These are phyloP conservation scores for Diaporthe nobilis DNA, from an alignment of 2,329 filamentous ascomycete species.

Conservation along the genomic window DNA sequence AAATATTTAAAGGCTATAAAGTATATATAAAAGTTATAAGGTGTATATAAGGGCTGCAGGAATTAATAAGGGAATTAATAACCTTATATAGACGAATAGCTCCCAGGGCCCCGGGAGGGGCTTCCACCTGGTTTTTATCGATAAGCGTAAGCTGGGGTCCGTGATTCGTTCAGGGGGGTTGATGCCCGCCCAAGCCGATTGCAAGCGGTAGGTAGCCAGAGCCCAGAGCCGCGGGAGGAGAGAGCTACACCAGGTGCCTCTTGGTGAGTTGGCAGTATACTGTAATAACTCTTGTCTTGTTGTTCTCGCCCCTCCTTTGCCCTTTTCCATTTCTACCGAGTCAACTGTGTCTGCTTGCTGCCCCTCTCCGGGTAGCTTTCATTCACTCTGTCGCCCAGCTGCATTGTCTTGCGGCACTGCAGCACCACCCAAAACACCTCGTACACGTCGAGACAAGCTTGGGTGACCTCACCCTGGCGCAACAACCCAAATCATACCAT, in stretches of 20 bases:
- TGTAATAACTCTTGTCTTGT: slow-evolving; percentile 1
- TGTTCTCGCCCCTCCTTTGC: not conserved
- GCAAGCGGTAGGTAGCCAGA: slow-evolving; percentile 2
- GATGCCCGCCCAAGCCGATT: slow-evolving; percentile 14
- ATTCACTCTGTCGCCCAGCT: not conserved
- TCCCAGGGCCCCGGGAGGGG: too few species aligned
- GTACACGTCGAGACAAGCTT: slow-evolving; percentile 15
- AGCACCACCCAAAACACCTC: slow-evolving; percentile 13
- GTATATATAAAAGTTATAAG: too few species aligned
- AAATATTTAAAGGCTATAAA: too few species aligned
- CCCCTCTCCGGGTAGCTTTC: not conserved
- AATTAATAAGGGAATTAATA: too few species aligned
- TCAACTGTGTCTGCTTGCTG: not conserved
- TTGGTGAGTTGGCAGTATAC: slow-evolving; percentile 20
- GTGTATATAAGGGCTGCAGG: too few species aligned
- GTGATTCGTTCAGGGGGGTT: slow-evolving; percentile 15
- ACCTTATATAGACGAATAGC: too few species aligned
- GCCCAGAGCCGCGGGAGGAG: not conserved
- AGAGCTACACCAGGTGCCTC: slow-evolving; percentile 26
- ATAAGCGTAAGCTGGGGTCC: slow-evolving; percentile 23
- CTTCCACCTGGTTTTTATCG: too few species aligned
- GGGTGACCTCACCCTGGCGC: not conserved
- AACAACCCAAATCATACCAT: not conserved
- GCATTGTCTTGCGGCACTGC: not conserved
- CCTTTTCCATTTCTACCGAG: not conserved